These are phyloP conservation scores for Venturia effusa DNA, from an alignment of 2,329 filamentous ascomycete species.

Conservation along the genomic window DNA sequence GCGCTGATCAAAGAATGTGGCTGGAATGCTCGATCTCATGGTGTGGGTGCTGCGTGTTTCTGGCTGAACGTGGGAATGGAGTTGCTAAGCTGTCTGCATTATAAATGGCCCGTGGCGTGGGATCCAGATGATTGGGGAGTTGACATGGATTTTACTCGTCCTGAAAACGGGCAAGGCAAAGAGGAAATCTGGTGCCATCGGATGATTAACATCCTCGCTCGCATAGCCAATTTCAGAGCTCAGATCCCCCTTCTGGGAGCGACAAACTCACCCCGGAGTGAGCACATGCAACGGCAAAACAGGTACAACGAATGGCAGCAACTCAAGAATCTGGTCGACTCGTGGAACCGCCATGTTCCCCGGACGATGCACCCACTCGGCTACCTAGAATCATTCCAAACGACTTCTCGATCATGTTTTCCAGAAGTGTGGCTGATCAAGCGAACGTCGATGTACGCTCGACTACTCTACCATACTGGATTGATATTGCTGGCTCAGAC, in stretches of 20 bases:
- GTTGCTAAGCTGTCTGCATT: conserved; percentile 74
- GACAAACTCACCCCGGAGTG: conserved; percentile 48
- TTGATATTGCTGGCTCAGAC: conserved; percentile 71
- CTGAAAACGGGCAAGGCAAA: conserved; percentile 37
- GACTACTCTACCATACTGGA: conserved; percentile 81
- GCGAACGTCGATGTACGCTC: conserved; percentile 66
- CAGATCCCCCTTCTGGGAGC: conserved; percentile 49
- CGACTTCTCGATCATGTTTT: conserved; percentile 61
- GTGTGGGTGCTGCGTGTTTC: conserved; percentile 80
- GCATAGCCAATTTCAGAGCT: conserved; percentile 75
- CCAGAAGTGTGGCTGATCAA: conserved; percentile 86
- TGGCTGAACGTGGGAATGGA: conserved; percentile 92
- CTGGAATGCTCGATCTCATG: conserved; percentile 71
- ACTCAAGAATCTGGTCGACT: conserved; percentile 71
- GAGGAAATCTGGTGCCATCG: conserved; percentile 84
- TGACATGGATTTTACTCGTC: conserved; percentile 56
- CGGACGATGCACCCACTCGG: conserved; percentile 80
- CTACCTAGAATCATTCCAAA: conserved; percentile 42
- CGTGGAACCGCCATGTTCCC: conserved; percentile 70
- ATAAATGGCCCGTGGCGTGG: conserved; percentile 81
- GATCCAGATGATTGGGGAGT: conserved; percentile 85
- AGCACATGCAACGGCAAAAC: conserved; percentile 52
- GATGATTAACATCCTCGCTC: conserved; percentile 80
- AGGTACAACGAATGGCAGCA: conserved; percentile 64
- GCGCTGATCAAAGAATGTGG: conserved; percentile 81